Conservation (phyloP, 2,329 filamentous ascomycete genomes). For the Trichophyton rubrum region DNA sequence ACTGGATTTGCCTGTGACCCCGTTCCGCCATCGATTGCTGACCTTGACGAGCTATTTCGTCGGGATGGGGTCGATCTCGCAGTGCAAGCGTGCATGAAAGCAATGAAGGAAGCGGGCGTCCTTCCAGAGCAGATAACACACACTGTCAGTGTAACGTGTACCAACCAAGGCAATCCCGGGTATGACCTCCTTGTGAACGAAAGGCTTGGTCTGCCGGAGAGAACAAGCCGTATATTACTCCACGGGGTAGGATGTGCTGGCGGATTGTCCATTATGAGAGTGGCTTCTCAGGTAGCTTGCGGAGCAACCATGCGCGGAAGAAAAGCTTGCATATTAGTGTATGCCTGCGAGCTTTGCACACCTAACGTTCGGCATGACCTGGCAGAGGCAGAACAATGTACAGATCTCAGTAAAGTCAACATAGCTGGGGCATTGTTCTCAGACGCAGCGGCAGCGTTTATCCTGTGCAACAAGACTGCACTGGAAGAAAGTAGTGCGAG, state of each 20-base stretch:
- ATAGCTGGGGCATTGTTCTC: not conserved
- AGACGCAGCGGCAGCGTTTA: not conserved
- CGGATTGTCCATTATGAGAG: not conserved
- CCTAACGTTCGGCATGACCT: not conserved
- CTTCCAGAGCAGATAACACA: not conserved
- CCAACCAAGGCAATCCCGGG: not conserved
- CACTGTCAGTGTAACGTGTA: not conserved
- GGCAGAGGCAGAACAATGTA: not conserved
- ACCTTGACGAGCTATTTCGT: not conserved
- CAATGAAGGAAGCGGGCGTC: not conserved
- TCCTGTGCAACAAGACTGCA: not conserved
- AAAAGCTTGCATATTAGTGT: not conserved
- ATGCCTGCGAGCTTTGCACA: constrained; percentile 1
- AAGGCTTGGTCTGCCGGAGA: not conserved
- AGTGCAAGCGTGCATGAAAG: not conserved
- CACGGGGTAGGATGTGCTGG: not conserved
- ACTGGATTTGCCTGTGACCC: not conserved
- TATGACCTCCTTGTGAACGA: constrained; percentile 1
- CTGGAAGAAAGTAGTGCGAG: not conserved
- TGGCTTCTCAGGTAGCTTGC: not conserved
- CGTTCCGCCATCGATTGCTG: not conserved
- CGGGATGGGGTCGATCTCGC: not conserved
- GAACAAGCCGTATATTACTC: not conserved
- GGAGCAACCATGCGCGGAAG: not conserved
- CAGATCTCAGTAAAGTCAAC: not conserved